Conservation (phyloP, 331 rosid genomes). For the Acacia concinna region DNA sequence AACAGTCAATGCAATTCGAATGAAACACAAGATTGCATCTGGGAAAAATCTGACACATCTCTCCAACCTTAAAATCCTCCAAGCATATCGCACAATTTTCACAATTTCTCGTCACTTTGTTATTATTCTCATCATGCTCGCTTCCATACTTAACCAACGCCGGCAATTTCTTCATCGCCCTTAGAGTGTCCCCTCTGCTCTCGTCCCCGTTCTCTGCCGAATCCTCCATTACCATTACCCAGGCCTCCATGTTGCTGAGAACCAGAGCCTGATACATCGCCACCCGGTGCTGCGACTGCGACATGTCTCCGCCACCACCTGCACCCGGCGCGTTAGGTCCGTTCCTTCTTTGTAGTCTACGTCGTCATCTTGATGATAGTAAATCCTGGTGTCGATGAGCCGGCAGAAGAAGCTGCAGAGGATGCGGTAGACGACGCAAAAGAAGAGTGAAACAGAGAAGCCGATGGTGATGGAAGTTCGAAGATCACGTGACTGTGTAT, state of each 20-base stretch:
- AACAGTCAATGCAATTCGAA: conserved; percentile 41
- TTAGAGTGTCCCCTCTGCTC: conserved; percentile 40
- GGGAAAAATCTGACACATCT: conserved; percentile 48
- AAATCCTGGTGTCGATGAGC: conserved; percentile 18
- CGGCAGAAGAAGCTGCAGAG: conserved; percentile 33
- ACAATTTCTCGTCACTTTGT: neutral
- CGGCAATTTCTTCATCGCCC: conserved; percentile 52
- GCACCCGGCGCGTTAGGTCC: neutral
- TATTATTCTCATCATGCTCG: neutral
- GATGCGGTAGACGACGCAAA: conserved; percentile 46
- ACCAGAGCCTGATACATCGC: conserved; percentile 31
- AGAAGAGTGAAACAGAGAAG: conserved; percentile 31
- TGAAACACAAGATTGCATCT: conserved; percentile 45
- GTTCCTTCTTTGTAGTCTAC: neutral
- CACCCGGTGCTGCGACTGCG: neutral
- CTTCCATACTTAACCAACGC: conserved; percentile 47
- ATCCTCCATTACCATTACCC: conserved; percentile 24
- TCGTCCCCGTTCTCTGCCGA: conserved; percentile 13
- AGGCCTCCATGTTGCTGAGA: conserved; percentile 27
- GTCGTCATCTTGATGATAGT: neutral
- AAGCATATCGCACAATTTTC: conserved; percentile 41
- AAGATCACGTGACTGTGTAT: conserved; percentile 37
- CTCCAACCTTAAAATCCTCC: conserved; percentile 38
- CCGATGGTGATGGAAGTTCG: conserved; percentile 34
- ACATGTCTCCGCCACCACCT: neutral